Evolutionary conservation across 2,329 filamentous ascomycete genomes (phyloP).

Genomic region (Botrytis aclada): DNA sequence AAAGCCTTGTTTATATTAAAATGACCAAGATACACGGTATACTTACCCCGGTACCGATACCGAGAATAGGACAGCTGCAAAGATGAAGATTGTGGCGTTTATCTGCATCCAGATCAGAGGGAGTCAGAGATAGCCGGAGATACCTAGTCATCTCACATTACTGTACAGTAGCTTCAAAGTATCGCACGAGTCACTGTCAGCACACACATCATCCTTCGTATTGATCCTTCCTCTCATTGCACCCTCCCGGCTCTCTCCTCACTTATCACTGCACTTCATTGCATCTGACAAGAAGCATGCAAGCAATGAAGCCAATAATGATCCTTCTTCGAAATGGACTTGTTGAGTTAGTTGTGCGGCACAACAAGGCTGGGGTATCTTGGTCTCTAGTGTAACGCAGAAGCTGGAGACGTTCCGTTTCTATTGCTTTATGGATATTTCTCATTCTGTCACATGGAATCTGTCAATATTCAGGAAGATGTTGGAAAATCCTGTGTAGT

Average conservation of each 20-base stretch:
- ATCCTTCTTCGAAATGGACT: not conserved
- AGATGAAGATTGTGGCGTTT: slow-evolving; percentile 8
- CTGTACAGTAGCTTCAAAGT: slow-evolving; percentile 12
- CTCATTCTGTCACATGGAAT: not conserved
- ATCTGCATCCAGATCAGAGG: not conserved
- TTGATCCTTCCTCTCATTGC: slow-evolving; percentile 13
- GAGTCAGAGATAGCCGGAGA: not conserved
- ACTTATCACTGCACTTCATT: not conserved
- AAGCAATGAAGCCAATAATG: not conserved
- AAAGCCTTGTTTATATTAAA: not conserved
- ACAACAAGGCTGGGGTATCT: slow-evolving; percentile 2
- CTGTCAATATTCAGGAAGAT: not conserved
- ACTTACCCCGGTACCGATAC: not conserved
- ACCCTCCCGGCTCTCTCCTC: not conserved
- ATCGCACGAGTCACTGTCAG: slow-evolving; percentile 4
- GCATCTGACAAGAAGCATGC: not conserved
- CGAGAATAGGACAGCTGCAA: slow-evolving; percentile 3
- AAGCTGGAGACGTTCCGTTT: slow-evolving; percentile 15
- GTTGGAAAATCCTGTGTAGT: not conserved
- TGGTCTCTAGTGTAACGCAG: not conserved
- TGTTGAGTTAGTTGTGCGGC: not conserved
- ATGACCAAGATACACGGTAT: not conserved
- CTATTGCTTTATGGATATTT: not conserved
- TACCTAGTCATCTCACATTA: slow-evolving; percentile 1
- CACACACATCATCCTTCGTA: slow-evolving; percentile 12